Percentiles rank a stretch among this genome's conserved stretches.
phyloP scores from a whole-genome alignment of 768 basidiomycete genomes.

The Auriscalpium vulgare region DNA sequence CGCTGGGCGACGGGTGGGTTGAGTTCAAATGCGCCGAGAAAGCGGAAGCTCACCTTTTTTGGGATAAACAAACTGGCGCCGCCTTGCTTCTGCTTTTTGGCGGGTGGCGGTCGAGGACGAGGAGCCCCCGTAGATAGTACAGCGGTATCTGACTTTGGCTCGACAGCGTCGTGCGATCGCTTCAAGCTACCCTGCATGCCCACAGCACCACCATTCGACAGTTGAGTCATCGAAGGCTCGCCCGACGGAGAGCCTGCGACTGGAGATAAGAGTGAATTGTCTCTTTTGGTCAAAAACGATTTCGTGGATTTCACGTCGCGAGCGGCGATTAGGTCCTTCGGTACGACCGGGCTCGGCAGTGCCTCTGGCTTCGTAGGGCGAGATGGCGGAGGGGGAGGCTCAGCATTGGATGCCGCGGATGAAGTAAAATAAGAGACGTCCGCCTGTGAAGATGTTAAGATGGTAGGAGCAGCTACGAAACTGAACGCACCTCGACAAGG shows the following conservation, averaged over 20 bases:
- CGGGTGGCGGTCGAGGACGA: background rate
- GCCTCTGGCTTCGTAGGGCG: background rate
- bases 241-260: too few relatives aligned
- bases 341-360: background rate
- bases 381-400: background rate
- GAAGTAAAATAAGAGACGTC: constrained; percentile 33
- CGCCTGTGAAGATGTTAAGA: constrained; percentile 15
- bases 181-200: too few relatives aligned
- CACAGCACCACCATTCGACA: too few relatives aligned
- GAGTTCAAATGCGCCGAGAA: background rate
- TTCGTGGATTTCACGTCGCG: background rate
- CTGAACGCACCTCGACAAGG: constrained; percentile 50
- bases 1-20: too few relatives aligned
- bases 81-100: constrained; percentile 1
- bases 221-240: too few relatives aligned
- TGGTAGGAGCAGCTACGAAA: constrained; percentile 6
- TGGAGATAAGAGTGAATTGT: too few relatives aligned
- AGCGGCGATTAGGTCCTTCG: constrained; percentile 7
- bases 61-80: constrained; percentile 17
- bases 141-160: too few relatives aligned
- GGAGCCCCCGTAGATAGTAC: too few relatives aligned
- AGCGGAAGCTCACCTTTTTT: constrained; percentile 11
- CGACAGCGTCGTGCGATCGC: background rate
- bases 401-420: constrained; percentile 12
- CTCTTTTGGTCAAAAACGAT: too few relatives aligned